These are phyloP conservation scores for Powellomyces hirtus DNA, from an alignment of 192 early-diverging fungal genomes.

Conservation along the genomic window DNA sequence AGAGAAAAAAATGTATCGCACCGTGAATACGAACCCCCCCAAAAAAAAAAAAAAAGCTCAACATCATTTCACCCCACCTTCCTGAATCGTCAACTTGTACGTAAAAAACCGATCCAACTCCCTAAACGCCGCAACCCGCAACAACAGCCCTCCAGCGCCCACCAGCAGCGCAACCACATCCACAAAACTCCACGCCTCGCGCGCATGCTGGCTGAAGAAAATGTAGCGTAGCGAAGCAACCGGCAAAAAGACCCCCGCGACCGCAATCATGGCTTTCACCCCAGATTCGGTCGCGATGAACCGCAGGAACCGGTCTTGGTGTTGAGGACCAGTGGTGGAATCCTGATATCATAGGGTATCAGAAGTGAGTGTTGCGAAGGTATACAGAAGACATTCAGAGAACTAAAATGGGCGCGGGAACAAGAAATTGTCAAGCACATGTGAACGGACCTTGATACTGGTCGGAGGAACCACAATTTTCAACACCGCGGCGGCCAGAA, in stretches of 20 bases:
- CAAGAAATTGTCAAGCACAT: no score
- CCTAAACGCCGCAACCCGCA: not conserved
- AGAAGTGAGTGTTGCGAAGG: no score
- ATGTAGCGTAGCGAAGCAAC: not conserved
- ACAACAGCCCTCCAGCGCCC: not conserved
- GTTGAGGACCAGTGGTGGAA: no score
- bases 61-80: not conserved
- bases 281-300: no score
- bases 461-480: not conserved
- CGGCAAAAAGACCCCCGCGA: no score
- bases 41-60: not conserved
- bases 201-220: not conserved
- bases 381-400: no score
- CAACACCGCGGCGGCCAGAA: not conserved
- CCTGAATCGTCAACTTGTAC: not conserved
- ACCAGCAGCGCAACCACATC: not conserved
- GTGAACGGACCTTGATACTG: no score
- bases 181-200: not conserved
- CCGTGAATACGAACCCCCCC: not conserved
- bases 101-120: constrained; percentile 1
- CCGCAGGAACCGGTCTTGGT: no score
- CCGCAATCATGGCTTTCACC: no score
- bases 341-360: no score
- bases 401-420: no score
- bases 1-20: not conserved